These are phyloP conservation scores for Starmerella floris DNA, from an alignment of 805 yeast genomes.

Conservation along the genomic window DNA sequence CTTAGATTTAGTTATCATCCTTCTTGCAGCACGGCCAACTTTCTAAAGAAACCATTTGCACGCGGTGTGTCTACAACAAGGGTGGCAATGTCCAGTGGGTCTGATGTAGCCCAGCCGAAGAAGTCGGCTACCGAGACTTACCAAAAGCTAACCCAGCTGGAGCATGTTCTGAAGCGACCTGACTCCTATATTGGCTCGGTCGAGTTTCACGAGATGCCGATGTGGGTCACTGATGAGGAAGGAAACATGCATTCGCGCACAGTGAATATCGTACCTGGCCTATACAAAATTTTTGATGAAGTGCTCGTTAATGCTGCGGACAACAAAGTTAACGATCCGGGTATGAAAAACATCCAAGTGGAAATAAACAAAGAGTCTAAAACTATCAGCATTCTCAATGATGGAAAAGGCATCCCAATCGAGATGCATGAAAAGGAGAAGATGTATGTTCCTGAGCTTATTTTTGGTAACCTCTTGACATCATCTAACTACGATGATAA, in stretches of 20 bases:
- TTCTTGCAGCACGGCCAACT: too few relatives aligned
- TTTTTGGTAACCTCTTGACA: slow-evolving; percentile 87
- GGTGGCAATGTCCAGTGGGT: too few relatives aligned
- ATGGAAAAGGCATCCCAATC: slow-evolving; percentile 90
- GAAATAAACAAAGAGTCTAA: slow-evolving; percentile 62
- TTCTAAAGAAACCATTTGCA: too few relatives aligned
- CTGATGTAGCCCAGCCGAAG: too few relatives aligned
- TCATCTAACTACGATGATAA: slow-evolving; percentile 94
- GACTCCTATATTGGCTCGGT: slow-evolving; percentile 96
- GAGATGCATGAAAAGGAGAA: slow-evolving; percentile 84
- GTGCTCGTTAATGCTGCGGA: slow-evolving; percentile 97
- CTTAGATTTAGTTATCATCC: too few relatives aligned
- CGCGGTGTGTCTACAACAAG: too few relatives aligned
- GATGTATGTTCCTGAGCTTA: slow-evolving; percentile 88
- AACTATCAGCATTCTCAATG: slow-evolving; percentile 69
- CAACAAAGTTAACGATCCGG: slow-evolving; percentile 87
- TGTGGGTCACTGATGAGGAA: slow-evolving; percentile 75
- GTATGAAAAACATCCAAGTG: slow-evolving; percentile 80
- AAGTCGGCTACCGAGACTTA: slow-evolving; percentile 31
- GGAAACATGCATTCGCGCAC: slow-evolving; percentile 39
- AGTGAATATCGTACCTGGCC: slow-evolving; percentile 84
- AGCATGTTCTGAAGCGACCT: slow-evolving; percentile 92
- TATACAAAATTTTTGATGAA: slow-evolving; percentile 93
- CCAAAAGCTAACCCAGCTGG: slow-evolving; percentile 87
- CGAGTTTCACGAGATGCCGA: slow-evolving; percentile 60